Conservation (phyloP, 345 rosid species). For the Dipteronia dyeriana region DNA sequence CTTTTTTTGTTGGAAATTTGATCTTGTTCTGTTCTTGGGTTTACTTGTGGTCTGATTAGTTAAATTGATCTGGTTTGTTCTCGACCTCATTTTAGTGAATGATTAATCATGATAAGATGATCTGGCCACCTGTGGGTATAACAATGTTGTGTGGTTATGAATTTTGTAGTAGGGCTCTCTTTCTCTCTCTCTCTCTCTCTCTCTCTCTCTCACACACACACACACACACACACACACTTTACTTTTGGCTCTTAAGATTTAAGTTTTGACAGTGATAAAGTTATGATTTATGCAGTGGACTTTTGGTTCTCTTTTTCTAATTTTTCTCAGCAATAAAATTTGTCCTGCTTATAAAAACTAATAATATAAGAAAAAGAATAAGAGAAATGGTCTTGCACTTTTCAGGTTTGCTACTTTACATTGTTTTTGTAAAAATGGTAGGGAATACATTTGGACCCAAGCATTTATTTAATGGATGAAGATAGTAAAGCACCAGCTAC, state of each 20-base stretch:
- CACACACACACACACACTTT: background rate
- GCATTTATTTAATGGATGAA: conserved; percentile 94
- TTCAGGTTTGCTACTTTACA: conserved; percentile 15
- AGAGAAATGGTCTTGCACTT: conserved; percentile 4
- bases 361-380: too few species aligned
- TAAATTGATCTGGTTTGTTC: background rate
- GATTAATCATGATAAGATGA: conserved; percentile 2
- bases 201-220: background rate
- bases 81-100: background rate
- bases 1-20: background rate
- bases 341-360: background rate
- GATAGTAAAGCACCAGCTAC: conserved; percentile 59
- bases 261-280: background rate
- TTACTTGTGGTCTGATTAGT: background rate
- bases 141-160: background rate
- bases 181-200: background rate
- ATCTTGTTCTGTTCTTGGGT: background rate
- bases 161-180: background rate
- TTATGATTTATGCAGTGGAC: background rate
- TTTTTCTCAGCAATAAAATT: background rate
- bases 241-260: background rate
- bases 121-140: background rate
- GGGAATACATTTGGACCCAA: conserved; percentile 99
- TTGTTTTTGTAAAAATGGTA: conserved; percentile 33
- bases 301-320: background rate